Conservation (phyloP, 208 protist genomes). For the Trypanosomatidae sp. region DNA sequence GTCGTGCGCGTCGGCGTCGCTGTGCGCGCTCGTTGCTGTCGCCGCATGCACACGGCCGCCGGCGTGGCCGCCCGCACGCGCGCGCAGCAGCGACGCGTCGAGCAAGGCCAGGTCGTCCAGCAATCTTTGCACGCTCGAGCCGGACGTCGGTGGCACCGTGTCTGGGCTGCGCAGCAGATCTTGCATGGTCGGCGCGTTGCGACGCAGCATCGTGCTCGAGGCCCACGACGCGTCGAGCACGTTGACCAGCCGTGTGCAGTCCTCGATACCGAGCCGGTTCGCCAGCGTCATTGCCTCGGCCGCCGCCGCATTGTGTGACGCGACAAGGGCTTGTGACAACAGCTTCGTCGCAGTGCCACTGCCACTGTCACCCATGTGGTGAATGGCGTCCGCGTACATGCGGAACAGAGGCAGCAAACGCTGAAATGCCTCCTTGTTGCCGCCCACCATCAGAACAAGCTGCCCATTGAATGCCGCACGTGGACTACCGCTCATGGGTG, state of each 20-base stretch:
- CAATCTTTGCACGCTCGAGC: constrained; percentile 36
- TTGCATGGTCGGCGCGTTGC: constrained; percentile 73
- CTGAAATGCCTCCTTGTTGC: constrained; percentile 52
- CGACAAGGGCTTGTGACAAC: constrained; percentile 66
- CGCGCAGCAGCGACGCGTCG: constrained; percentile 34
- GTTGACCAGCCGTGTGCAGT: constrained; percentile 51
- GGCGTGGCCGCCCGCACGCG: not conserved
- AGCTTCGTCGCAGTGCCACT: constrained; percentile 66
- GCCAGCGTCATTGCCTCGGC: constrained; percentile 81
- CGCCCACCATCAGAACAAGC: constrained; percentile 79
- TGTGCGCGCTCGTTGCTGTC: not conserved
- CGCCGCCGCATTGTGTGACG: constrained; percentile 74
- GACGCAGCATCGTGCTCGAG: constrained; percentile 75
- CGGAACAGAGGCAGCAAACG: constrained; percentile 61
- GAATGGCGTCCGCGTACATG: constrained; percentile 73
- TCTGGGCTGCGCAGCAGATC: constrained; percentile 68
- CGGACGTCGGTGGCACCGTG: constrained; percentile 36
- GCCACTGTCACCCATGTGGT: constrained; percentile 71
- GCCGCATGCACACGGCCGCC: not conserved
- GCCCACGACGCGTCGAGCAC: constrained; percentile 80
- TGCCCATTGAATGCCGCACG: constrained; percentile 67
- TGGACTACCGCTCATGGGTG: constrained; percentile 75
- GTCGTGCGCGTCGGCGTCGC: not conserved
- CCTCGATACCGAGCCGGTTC: constrained; percentile 56
- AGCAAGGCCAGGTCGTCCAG: constrained; percentile 57